Evolutionary conservation across 495 filamentous ascomycete species (phyloP).

Genomic region (Talaromyces stipitatus): DNA sequence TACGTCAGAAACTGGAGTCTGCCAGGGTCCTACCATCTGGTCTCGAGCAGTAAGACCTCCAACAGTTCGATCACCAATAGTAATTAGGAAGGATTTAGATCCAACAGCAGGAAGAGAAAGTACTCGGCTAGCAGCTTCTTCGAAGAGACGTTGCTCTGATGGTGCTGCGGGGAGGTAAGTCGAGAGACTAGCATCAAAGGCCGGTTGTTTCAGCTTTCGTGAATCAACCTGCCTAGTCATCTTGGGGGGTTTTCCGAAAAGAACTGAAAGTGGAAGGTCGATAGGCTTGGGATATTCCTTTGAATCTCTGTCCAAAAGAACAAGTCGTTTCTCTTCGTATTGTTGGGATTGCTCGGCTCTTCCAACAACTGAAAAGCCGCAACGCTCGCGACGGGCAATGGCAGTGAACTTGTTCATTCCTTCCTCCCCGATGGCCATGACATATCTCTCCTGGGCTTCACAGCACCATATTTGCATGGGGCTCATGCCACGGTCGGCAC

Average conservation of each 20-base stretch:
- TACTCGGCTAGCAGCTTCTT: slow-evolving; percentile 70
- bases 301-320: slow-evolving; percentile 77
- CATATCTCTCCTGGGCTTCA: slow-evolving; percentile 93
- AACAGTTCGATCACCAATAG: slow-evolving; percentile 87
- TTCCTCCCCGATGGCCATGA: slow-evolving; percentile 71
- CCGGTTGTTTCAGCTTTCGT: slow-evolving; percentile 56
- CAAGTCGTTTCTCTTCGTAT: slow-evolving; percentile 55
- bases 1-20: slow-evolving; percentile 89
- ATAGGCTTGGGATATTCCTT: slow-evolving; percentile 71
- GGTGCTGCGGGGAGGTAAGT: slow-evolving; percentile 54
- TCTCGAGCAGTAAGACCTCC: slow-evolving; percentile 83
- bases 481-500: slow-evolving; percentile 81
- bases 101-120: slow-evolving; percentile 82
- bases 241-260: slow-evolving; percentile 88
- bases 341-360: slow-evolving; percentile 57
- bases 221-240: slow-evolving; percentile 74
- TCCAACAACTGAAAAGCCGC: slow-evolving; percentile 89
- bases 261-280: slow-evolving; percentile 80
- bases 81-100: slow-evolving; percentile 95
- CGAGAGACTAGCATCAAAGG: slow-evolving; percentile 62
- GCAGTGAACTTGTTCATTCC: slow-evolving; percentile 73
- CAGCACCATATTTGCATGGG: slow-evolving; percentile 96
- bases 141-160: slow-evolving; percentile 57
- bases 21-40: slow-evolving; percentile 96
- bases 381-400: slow-evolving; percentile 82